Evolutionary conservation across 352 stramenopile species (phyloP).

Genomic region (Thraustotheca clavata): DNA sequence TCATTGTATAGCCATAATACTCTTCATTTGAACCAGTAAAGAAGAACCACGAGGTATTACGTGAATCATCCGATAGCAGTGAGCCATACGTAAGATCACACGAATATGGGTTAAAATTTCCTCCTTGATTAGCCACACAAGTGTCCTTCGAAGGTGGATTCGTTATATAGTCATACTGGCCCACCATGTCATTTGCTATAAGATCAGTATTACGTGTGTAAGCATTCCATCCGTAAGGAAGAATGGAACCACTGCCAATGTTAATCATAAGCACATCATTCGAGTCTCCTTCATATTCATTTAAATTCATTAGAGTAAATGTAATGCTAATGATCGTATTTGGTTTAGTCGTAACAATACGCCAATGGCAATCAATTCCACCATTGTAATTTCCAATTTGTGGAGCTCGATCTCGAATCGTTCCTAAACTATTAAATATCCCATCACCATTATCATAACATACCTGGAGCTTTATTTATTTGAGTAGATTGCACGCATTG

Average conservation of each 20-base stretch:
- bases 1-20: no score
- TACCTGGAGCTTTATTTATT: constrained; percentile 4
- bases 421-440: not conserved
- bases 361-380: constrained; percentile 12
- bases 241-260: not conserved
- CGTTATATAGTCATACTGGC: not conserved
- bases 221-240: not conserved
- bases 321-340: constrained; percentile 8
- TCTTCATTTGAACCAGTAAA: not conserved
- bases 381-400: constrained; percentile 7
- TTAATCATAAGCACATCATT: constrained; percentile 16
- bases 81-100: constrained; percentile 2
- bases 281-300: not conserved
- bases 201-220: not conserved
- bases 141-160: not conserved
- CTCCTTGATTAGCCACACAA: not conserved
- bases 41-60: constrained; percentile 2
- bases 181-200: not conserved
- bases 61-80: not conserved
- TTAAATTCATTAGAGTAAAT: not conserved
- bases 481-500: constrained; percentile 3
- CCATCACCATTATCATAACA: not conserved
- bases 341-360: not conserved
- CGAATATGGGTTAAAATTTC: not conserved
- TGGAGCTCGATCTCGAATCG: not conserved